Base-by-base conservation (phyloP, 2,329 filamentous ascomycete genomes). In the Clarireedia homoeocarpa region DNA sequence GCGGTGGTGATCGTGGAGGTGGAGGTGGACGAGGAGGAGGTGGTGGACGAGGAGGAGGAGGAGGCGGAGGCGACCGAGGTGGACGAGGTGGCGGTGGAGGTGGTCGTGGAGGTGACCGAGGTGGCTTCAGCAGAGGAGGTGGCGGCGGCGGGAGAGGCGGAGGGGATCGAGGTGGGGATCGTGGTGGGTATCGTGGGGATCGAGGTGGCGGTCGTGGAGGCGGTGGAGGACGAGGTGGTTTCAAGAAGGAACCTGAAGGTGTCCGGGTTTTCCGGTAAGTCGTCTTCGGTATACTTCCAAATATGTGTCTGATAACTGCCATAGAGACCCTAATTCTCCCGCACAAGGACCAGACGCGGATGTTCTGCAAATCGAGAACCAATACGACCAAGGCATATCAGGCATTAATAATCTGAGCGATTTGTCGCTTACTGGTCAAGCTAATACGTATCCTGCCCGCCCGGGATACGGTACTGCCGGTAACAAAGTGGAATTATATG, bases 81-180 rank as follows among this genome's bases (percentile, higher is more conserved):
- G 30, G n/a, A 17, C 4, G 48, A 26, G 48, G 48, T 10, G 20
- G 48, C 20, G 20, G 20, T 20, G 20, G 20, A n/a, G 48, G 48
- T 14, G 30, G n/a, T 15, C 4, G 48, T 10, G 47, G 47, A 4
- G 30, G 47, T 2, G 30, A 39, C 2, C 39, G 53, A 23, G 53
- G 56, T 38, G 44, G 54, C 27, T 10, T 54, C 39, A 52, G 53
- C 4, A 52, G 55, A 2, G 27, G 59, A 46, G 61, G 51, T 55
- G 65, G 55, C 50, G 64, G 68, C 45, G 66, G 69, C 26, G 57
- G 67, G 48, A 63, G 69, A 26, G 66, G 69, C 26, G 63, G 68
- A 24, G 62, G 65, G 44, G 58, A 66, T 17, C 62, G 68, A 38
- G 62, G 68, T 14, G 51, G 40, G 20, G 44, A 27, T n/a, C 51